phyloP scores from a whole-genome alignment of 768 basidiomycete species.

The Tricholoma furcatifolium region DNA sequence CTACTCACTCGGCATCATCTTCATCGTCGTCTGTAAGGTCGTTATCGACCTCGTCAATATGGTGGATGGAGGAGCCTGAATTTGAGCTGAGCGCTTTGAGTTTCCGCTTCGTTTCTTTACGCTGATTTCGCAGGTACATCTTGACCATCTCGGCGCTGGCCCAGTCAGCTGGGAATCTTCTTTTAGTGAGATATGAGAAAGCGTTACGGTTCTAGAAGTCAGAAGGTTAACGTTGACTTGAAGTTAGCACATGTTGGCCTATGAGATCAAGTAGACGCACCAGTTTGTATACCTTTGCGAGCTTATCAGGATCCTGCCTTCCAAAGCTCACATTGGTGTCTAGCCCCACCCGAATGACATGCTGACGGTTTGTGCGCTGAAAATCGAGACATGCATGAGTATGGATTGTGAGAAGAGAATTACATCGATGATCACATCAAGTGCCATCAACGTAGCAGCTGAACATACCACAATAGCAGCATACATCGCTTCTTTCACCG shows the following conservation, averaged over 20 bases:
- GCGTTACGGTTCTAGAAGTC: not conserved
- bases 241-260: no score
- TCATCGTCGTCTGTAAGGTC: not conserved
- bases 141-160: not conserved
- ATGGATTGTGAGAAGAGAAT: not conserved
- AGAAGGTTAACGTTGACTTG: not conserved
- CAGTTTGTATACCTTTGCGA: not conserved
- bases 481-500: not conserved
- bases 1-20: not conserved
- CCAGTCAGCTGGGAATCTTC: slow-evolving; percentile 4
- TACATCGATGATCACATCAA: no score
- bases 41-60: not conserved
- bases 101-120: not conserved
- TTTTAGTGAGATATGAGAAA: not conserved
- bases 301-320: not conserved
- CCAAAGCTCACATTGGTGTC: not conserved
- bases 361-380: not conserved
- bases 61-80: no score
- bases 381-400: not conserved
- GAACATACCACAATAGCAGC: slow-evolving; percentile 7
- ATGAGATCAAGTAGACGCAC: not conserved
- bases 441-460: no score
- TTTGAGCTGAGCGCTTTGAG: not conserved
- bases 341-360: not conserved
- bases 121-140: slow-evolving; percentile 6